Percentiles rank a stretch among this genome's conserved stretches.
phyloP scores from a whole-genome alignment of 805 yeast genomes.

The Candida tibetensis region DNA sequence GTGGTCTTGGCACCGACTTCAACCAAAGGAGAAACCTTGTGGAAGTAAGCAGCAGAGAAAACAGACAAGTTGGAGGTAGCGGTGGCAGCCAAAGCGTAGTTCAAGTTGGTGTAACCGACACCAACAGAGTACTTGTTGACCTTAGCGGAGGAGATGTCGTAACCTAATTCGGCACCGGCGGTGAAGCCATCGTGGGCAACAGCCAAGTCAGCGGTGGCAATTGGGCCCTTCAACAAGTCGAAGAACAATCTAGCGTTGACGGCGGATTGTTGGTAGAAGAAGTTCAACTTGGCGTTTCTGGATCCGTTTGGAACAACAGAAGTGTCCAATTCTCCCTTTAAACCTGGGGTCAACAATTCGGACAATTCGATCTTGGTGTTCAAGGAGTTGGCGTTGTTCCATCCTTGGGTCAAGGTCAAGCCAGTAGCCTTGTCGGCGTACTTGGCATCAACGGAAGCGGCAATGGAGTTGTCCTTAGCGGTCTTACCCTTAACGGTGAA shows the following conservation, averaged over 20 bases:
- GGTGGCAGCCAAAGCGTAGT: conserved; percentile 80
- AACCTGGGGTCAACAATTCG: conserved; percentile 91
- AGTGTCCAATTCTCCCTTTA: conserved; percentile 89
- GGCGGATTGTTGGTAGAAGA: conserved; percentile 88
- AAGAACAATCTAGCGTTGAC: conserved; percentile 93
- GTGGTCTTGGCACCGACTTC: conserved; percentile 99
- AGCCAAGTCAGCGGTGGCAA: conserved; percentile 91
- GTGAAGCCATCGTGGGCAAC: conserved; percentile 95
- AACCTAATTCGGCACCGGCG: conserved; percentile 95
- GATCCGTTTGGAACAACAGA: conserved; percentile 80
- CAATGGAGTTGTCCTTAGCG: conserved; percentile 73
- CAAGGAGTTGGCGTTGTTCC: conserved; percentile 91
- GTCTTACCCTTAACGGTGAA: conserved; percentile 93
- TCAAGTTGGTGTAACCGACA: conserved; percentile 86
- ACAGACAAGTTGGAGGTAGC: conserved; percentile 84
- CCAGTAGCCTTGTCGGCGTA: conserved; percentile 91
- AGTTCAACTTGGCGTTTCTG: conserved; percentile 85
- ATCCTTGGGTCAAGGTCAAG: conserved; percentile 92
- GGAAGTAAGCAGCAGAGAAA: conserved; percentile 95
- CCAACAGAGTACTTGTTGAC: conserved; percentile 93
- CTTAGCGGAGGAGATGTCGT: conserved; percentile 90
- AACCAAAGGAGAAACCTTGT: conserved; percentile 83
- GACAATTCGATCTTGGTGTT: conserved; percentile 91
- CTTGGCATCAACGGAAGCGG: conserved; percentile 88
- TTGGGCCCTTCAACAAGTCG: conserved; percentile 92